A percentile compares a stretch with the other conserved stretches of the same genome.
Evolutionary conservation across 2,329 filamentous ascomycete species (phyloP).

Genomic region (Torrubiella hemipterigena): DNA sequence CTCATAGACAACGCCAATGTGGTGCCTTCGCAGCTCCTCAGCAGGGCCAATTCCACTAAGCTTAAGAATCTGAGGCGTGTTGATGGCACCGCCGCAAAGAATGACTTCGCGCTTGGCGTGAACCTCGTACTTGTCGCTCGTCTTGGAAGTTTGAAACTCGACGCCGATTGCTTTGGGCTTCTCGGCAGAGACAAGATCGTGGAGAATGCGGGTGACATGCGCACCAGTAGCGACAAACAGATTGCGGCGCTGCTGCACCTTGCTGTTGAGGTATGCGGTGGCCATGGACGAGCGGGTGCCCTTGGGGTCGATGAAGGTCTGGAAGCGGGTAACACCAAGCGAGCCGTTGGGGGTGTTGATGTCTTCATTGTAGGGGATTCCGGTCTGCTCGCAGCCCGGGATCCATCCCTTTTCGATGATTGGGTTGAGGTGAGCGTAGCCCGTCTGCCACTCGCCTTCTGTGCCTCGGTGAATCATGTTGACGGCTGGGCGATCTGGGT

Average conservation of each 20-base stretch:
- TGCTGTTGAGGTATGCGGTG: conserved; percentile 8
- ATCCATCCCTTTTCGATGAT: conserved; percentile 9
- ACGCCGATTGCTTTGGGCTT: conserved; percentile 9
- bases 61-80: conserved; percentile 30
- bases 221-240: conserved; percentile 9
- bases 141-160: conserved; percentile 7
- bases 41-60: conserved; percentile 29
- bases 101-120: conserved; percentile 30
- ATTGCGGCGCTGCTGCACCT: conserved; percentile 8
- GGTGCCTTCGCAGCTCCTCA: conserved; percentile 22
- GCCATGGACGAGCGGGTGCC: conserved; percentile 10
- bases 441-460: conserved; percentile 9
- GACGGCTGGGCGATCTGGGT: conserved; percentile 8
- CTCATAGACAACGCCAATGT: conserved; percentile 39
- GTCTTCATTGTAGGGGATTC: conserved; percentile 7
- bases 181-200: conserved; percentile 5
- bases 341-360: conserved; percentile 9
- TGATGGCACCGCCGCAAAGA: conserved; percentile 30
- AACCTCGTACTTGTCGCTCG: conserved; percentile 10
- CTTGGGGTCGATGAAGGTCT: conserved; percentile 10
- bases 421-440: conserved; percentile 7
- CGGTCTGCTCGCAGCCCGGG: conserved; percentile 7
- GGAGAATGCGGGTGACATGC: conserved; percentile 9
- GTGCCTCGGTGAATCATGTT: conserved; percentile 6
- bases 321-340: conserved; percentile 8